phyloP scores from a whole-genome alignment of 139 green algal species.

The Chlorella sp. region DNA sequence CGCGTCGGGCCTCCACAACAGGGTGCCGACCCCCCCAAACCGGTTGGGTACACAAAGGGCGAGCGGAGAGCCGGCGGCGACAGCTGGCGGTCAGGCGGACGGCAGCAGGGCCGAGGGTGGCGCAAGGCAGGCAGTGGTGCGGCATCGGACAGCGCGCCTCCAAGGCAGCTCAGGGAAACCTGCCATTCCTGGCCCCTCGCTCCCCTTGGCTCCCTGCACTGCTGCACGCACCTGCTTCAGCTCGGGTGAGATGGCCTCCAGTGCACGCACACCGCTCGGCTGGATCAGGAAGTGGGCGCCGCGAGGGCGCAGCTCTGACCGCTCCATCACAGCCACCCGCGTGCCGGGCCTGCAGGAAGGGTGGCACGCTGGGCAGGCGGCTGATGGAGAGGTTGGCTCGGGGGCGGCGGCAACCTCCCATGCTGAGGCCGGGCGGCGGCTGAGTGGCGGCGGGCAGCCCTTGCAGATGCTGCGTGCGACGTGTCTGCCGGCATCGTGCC shows the following conservation, averaged over 20 bases:
- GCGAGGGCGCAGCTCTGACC: background rate
- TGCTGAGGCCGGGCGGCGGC: background rate
- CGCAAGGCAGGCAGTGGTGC: too few species aligned
- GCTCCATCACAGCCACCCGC: slow-evolving; percentile 11
- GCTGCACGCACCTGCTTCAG: background rate
- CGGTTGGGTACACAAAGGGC: too few species aligned
- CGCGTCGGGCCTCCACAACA: too few species aligned
- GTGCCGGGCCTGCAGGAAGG: background rate
- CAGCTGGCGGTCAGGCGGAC: background rate
- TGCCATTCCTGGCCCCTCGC: too few species aligned
- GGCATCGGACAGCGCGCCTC: too few species aligned
- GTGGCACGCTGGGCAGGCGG: background rate
- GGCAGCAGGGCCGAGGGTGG: too few species aligned
- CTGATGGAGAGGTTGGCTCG: background rate
- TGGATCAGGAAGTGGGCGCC: background rate
- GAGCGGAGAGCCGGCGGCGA: background rate
- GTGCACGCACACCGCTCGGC: background rate
- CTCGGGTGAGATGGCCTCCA: background rate
- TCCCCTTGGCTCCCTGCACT: too few species aligned
- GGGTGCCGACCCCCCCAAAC: too few species aligned
- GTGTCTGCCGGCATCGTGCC: background rate
- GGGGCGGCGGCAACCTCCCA: background rate
- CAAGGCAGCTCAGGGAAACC: too few species aligned
- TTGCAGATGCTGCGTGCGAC: background rate
- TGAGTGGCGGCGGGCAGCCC: background rate